phyloP scores from a whole-genome alignment of 768 basidiomycete genomes.

The Boletus tomentosulus region DNA sequence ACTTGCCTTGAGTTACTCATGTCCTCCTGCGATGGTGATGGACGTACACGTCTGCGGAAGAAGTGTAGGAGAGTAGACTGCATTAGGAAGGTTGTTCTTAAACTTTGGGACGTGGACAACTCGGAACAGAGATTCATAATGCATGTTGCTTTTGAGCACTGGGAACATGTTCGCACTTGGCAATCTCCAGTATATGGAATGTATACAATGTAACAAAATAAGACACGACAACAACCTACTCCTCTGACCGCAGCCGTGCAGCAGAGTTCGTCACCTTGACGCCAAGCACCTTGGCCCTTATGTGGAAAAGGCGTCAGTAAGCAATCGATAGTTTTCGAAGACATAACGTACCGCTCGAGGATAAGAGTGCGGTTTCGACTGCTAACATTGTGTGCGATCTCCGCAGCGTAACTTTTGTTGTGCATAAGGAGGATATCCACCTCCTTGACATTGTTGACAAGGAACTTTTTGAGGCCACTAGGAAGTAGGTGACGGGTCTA shows the following conservation, averaged over 20 bases:
- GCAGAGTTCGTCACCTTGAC: slow-evolving; percentile 94
- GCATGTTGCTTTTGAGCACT: too few species aligned
- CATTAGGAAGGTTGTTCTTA: slow-evolving; percentile 22
- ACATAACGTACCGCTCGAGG: slow-evolving; percentile 66
- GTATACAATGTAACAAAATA: slow-evolving; percentile 40
- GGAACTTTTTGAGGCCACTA: slow-evolving; percentile 92
- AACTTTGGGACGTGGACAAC: background rate
- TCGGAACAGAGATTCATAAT: too few species aligned
- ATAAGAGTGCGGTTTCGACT: slow-evolving; percentile 92
- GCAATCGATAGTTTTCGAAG: background rate
- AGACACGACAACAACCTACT: slow-evolving; percentile 50
- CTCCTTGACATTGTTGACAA: slow-evolving; percentile 91
- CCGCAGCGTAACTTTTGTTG: slow-evolving; percentile 93
- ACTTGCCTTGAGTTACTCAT: slow-evolving; percentile 30
- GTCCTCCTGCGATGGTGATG: slow-evolving; percentile 6
- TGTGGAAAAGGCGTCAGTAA: slow-evolving; percentile 9
- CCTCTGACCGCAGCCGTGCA: slow-evolving; percentile 93
- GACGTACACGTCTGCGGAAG: slow-evolving; percentile 13
- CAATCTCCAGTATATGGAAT: slow-evolving; percentile 40
- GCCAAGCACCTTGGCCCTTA: slow-evolving; percentile 77
- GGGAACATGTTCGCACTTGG: slow-evolving; percentile 22
- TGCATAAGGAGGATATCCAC: slow-evolving; percentile 96
- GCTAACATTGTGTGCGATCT: slow-evolving; percentile 95
- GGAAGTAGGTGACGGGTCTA: slow-evolving; percentile 94
- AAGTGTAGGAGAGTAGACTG: slow-evolving; percentile 15